Evolutionary conservation across 2,329 filamentous ascomycete species (phyloP), one percentile per base, ranked within the genome.

Genomic region (Xylaria sp.): DNA sequence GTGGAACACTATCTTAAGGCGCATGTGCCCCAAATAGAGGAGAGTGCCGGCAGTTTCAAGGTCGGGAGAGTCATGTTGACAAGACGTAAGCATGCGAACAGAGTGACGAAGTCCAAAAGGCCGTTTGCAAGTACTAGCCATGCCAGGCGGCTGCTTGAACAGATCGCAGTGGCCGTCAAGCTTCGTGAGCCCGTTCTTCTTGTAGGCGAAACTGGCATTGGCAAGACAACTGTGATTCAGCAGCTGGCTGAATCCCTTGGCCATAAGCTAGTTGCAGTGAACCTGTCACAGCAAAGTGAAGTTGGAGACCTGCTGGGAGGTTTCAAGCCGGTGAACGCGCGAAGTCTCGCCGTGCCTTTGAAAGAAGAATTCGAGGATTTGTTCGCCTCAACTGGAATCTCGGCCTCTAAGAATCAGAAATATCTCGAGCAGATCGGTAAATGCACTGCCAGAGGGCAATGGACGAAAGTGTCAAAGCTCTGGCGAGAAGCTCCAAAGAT

Each of bases 171-270:
- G 37, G 89, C 92, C 1, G 85, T 97, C 5, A 86, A 89, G 57
- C 84, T 92, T 65, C 83, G 85, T n/a, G 94, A 99, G 67, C 92
- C 95, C 3, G 84, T 96, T 1, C 76, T 99, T 17, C 84, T 99
- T 22, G 94, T 99, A n/a, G 94, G 94, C 68, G 94, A 99, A 76
- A 99, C 94, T 7, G 94, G 94, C 77, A 97, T 96, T 46, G 94
- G 94, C 65, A 99, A 99, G 74, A 99, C 94, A 0, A 96, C 94
- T 0, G 90, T 94, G 21, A 88, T 99, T 13, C 94, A 99, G 71
- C 92, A 97, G 68, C 78, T 99, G 51, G 92, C 94, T 0, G 87
- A 89, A 53, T 83, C 88, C 2, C 80, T 97, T 22, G 91, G 92
- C 1, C 89, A 92, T 68, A 95, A 91, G 65, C 82, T 99, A 11